Conservation (phyloP, 805 yeast species). For the Candida taoyuanica region DNA sequence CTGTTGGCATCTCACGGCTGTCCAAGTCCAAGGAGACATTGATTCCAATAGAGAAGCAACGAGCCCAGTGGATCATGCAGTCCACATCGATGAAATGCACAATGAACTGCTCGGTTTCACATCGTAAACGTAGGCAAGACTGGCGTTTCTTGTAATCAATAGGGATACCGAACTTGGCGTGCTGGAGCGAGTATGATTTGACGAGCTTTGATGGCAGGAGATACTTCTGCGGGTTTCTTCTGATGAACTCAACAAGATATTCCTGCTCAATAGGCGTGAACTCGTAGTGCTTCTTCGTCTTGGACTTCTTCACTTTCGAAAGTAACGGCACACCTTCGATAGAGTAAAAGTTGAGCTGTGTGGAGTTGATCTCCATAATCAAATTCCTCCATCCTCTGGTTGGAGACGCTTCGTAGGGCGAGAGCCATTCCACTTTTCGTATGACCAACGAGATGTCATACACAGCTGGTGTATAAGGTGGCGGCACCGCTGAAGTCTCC, state of each 20-base stretch:
- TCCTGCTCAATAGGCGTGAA: slow-evolving; percentile 27
- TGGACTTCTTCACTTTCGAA: slow-evolving; percentile 26
- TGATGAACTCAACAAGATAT: slow-evolving; percentile 18
- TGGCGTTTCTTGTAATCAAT: slow-evolving; percentile 72
- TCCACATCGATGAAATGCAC: slow-evolving; percentile 58
- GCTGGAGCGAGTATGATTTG: slow-evolving; percentile 77
- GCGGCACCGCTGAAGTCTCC: slow-evolving; percentile 37
- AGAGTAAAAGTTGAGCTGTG: slow-evolving; percentile 71
- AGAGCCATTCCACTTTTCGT: slow-evolving; percentile 69
- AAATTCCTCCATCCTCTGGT: slow-evolving; percentile 66
- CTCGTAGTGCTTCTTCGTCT: slow-evolving; percentile 24
- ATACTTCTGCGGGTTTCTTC: slow-evolving; percentile 13
- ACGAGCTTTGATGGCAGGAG: slow-evolving; percentile 31
- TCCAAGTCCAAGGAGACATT: slow-evolving; percentile 76
- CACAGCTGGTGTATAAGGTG: slow-evolving; percentile 63
- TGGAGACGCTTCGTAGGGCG: slow-evolving; percentile 71
- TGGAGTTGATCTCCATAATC: slow-evolving; percentile 75
- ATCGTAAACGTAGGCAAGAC: slow-evolving; percentile 66
- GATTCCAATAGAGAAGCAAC: slow-evolving; percentile 65
- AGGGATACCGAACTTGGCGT: slow-evolving; percentile 81
- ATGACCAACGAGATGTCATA: slow-evolving; percentile 51
- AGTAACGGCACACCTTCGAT: slow-evolving; percentile 33
- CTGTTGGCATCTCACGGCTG: slow-evolving; percentile 66
- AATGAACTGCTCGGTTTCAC: slow-evolving; percentile 79
- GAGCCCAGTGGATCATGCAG: slow-evolving; percentile 76